Evolutionary conservation across 1,139 yeast species (phyloP).

Genomic region (Blastobotrys proliferans): DNA sequence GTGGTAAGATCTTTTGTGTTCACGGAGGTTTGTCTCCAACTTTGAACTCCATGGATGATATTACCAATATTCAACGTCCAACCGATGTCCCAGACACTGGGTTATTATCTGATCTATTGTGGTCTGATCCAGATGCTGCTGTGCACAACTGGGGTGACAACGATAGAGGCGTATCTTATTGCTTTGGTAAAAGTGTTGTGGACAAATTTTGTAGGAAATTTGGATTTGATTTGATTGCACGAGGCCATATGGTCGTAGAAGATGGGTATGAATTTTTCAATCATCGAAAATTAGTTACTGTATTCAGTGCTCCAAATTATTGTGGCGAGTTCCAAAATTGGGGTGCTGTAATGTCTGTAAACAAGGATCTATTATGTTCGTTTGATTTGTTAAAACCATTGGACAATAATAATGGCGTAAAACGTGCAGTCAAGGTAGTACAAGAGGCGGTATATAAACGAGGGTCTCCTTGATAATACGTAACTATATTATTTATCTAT

Average conservation of each 20-base stretch:
- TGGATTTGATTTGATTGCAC: constrained; percentile 71
- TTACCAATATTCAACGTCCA: constrained; percentile 69
- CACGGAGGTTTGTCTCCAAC: constrained; percentile 89
- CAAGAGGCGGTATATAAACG: constrained; percentile 5
- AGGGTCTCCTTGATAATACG: constrained; percentile 3
- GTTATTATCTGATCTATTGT: constrained; percentile 69
- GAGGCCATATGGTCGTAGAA: constrained; percentile 94
- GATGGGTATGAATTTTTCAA: constrained; percentile 89
- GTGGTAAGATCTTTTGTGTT: constrained; percentile 79
- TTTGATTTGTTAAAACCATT: constrained; percentile 75
- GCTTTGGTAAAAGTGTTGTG: constrained; percentile 72
- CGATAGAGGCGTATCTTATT: constrained; percentile 82
- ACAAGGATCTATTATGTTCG: constrained; percentile 69
- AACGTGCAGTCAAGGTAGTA: constrained; percentile 9
- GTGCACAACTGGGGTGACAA: constrained; percentile 72
- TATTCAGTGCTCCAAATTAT: constrained; percentile 84
- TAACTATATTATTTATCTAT: no score
- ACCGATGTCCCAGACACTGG: constrained; percentile 88
- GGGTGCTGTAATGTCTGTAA: constrained; percentile 89
- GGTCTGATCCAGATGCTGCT: constrained; percentile 82
- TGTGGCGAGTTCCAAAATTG: constrained; percentile 89
- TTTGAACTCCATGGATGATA: constrained; percentile 59
- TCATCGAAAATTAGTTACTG: constrained; percentile 70
- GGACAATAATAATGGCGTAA: constrained; percentile 15
- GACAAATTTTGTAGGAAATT: constrained; percentile 65